Conservation (phyloP, 169 alveolate genomes). For the Cryptosporidium tyzzeri region DNA sequence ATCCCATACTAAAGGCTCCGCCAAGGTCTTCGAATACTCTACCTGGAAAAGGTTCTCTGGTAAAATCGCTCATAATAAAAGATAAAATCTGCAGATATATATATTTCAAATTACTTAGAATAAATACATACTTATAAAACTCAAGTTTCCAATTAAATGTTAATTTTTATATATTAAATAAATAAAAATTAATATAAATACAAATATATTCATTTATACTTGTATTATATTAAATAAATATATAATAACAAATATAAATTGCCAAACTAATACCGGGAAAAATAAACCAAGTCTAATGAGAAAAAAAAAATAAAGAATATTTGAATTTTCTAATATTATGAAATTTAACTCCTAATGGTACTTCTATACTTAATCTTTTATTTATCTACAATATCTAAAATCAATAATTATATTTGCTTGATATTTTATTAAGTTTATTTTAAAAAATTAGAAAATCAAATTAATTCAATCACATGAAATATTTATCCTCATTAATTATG, state of each 20-base stretch:
- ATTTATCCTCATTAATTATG: neutral
- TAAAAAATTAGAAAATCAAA: no score
- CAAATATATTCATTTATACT: no score
- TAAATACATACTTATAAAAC: neutral
- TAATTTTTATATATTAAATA: neutral
- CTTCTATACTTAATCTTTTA: neutral
- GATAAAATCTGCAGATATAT: constrained; percentile 71
- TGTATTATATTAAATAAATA: neutral
- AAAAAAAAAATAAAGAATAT: neutral
- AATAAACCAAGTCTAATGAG: neutral
- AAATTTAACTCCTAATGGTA: neutral
- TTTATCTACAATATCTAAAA: neutral
- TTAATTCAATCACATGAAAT: no score
- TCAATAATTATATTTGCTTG: neutral
- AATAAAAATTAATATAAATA: neutral
- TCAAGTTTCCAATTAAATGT: neutral
- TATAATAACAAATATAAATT: neutral
- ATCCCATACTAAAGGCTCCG: constrained; percentile 97
- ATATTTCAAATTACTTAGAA: neutral
- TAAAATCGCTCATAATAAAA: constrained; percentile 84
- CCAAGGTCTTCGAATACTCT: constrained; percentile 96
- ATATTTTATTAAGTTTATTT: no score
- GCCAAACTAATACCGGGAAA: constrained; percentile 4
- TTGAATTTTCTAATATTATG: neutral
- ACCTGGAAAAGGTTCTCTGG: constrained; percentile 96